phyloP scores from a whole-genome alignment of 192 early-diverging fungal genomes.

The Pecoramyces ruminantium region DNA sequence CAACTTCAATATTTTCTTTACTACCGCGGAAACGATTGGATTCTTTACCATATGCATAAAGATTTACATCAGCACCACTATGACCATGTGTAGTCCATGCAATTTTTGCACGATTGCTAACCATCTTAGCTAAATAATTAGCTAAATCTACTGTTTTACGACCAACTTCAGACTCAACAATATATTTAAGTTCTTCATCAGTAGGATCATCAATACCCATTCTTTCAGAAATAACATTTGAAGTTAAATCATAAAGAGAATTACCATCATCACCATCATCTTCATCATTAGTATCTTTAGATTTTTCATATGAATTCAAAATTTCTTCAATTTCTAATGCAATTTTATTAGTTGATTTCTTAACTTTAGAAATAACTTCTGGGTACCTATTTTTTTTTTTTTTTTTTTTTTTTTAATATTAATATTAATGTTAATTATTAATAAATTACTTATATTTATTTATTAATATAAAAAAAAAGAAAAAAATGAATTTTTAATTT shows the following conservation, averaged over 20 bases:
- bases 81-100: conserved; percentile 78
- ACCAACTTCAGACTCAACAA: conserved; percentile 14
- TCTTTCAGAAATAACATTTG: conserved; percentile 30
- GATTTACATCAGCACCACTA: conserved; percentile 85
- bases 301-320: conserved; percentile 1
- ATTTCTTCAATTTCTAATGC: conserved; percentile 18
- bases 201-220: conserved; percentile 55
- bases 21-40: not conserved
- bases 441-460: too few relatives aligned
- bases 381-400: conserved; percentile 62
- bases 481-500: not conserved
- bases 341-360: conserved; percentile 43
- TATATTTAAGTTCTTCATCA: conserved; percentile 32
- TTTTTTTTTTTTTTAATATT: too few relatives aligned
- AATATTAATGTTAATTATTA: too few relatives aligned
- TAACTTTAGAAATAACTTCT: conserved; percentile 43
- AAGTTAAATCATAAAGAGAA: not conserved
- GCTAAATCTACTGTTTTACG: conserved; percentile 19
- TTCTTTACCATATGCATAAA: conserved; percentile 9
- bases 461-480: too few relatives aligned
- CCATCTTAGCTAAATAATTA: conserved; percentile 7
- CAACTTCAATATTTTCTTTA: not conserved
- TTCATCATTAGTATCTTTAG: conserved; percentile 11
- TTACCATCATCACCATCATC: conserved; percentile 6
- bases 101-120: conserved; percentile 17